Conservation (phyloP, 1,139 yeast species). For the Suhomyces wounanorum region DNA sequence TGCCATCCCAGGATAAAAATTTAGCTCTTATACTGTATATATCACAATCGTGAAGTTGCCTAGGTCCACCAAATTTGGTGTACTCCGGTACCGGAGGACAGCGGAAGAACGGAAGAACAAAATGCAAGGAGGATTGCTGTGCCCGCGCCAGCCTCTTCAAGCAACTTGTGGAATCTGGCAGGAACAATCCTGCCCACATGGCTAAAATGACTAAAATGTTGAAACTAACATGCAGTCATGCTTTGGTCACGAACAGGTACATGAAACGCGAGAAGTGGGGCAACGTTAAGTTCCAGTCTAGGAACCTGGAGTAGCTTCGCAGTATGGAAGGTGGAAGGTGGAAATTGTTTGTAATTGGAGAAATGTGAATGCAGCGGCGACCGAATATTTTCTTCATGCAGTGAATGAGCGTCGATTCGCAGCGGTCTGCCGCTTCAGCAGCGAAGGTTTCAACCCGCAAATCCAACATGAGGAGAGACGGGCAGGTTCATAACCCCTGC, state of each 20-base stretch:
- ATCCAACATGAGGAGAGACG: not conserved
- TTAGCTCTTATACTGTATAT: not conserved
- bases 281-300: not conserved
- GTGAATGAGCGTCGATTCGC: constrained; percentile 1
- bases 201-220: constrained; percentile 1
- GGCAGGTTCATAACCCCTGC: not conserved
- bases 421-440: constrained; percentile 5
- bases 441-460: constrained; percentile 4
- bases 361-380: not conserved
- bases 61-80: not conserved
- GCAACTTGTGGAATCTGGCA: not conserved
- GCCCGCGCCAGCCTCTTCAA: not conserved
- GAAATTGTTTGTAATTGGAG: not conserved
- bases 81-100: not conserved
- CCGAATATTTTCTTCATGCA: not conserved
- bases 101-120: not conserved
- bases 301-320: not conserved
- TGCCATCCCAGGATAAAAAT: not conserved
- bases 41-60: not conserved
- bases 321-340: not conserved
- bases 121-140: not conserved
- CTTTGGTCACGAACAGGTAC: not conserved
- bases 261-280: not conserved
- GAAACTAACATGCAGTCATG: not conserved
- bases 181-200: constrained; percentile 1